A percentile compares a stretch with the other conserved stretches of the same genome.
These are phyloP conservation scores for Xylaria castorea DNA, from an alignment of 495 filamentous ascomycete genomes.

Conservation along the genomic window DNA sequence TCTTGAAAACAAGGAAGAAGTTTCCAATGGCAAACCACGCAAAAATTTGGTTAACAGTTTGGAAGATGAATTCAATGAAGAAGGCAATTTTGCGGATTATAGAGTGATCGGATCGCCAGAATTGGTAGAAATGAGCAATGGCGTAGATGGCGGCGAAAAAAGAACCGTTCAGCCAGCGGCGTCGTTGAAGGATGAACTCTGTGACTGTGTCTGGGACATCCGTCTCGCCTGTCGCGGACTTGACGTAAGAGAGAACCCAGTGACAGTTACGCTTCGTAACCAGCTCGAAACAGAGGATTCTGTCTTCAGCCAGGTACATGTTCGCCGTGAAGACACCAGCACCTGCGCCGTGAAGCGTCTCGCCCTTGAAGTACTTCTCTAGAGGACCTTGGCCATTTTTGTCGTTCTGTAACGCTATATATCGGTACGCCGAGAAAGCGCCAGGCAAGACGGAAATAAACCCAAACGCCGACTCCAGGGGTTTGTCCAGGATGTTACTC, in stretches of 20 bases:
- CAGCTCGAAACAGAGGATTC: conserved; percentile 98
- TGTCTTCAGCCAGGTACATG: conserved; percentile 99
- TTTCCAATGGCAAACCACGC: conserved; percentile 99
- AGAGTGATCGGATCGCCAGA: conserved; percentile 90
- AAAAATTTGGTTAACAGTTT: conserved; percentile 95
- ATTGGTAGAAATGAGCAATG: conserved; percentile 90
- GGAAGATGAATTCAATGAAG: conserved; percentile 90
- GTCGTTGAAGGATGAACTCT: conserved; percentile 93
- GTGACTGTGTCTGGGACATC: conserved; percentile 96
- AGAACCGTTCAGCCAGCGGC: conserved; percentile 97
- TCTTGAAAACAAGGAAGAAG: conserved; percentile 99
- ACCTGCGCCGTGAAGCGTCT: conserved; percentile 93
- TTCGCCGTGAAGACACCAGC: conserved; percentile 99
- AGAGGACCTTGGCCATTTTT: conserved; percentile 89
- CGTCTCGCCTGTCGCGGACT: conserved; percentile 93
- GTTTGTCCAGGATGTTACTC: conserved; percentile 99
- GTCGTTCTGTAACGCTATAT: conserved; percentile 93
- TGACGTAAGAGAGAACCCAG: conserved; percentile 98
- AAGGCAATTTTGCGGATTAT: conserved; percentile 88
- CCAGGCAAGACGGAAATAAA: conserved; percentile 97
- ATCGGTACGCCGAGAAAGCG: conserved; percentile 97
- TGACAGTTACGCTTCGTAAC: conserved; percentile 95
- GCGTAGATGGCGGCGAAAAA: conserved; percentile 99
- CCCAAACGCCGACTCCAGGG: conserved; percentile 94
- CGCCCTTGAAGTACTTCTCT: conserved; percentile 96